Evolutionary conservation across 2,329 filamentous ascomycete genomes (phyloP).

Genomic region (Moelleriella libera): DNA sequence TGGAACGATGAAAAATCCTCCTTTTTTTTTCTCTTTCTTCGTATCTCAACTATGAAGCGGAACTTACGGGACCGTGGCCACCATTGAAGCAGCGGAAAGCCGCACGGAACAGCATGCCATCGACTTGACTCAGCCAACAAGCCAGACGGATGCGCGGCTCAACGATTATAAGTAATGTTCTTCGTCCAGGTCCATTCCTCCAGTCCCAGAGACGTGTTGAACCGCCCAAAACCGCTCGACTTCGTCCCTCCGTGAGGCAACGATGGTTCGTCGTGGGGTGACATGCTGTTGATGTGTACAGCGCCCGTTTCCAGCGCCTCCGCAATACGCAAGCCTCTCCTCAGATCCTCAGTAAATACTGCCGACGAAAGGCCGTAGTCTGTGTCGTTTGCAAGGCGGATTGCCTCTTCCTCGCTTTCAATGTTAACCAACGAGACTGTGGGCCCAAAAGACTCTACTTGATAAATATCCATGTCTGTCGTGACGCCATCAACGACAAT

Average conservation of each 20-base stretch:
- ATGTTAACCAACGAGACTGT: slow-evolving; percentile 54
- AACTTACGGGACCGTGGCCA: no score
- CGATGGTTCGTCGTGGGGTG: slow-evolving; percentile 47
- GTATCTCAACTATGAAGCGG: no score
- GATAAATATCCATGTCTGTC: slow-evolving; percentile 57
- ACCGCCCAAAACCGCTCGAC: slow-evolving; percentile 48
- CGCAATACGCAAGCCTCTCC: slow-evolving; percentile 43
- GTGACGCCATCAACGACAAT: slow-evolving; percentile 52
- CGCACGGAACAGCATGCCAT: not conserved
- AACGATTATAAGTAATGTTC: slow-evolving; percentile 42
- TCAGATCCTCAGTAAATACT: slow-evolving; percentile 59
- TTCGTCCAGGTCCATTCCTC: slow-evolving; percentile 51
- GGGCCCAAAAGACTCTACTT: slow-evolving; percentile 66
- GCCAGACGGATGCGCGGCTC: not conserved
- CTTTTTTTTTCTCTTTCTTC: no score
- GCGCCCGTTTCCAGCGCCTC: slow-evolving; percentile 51
- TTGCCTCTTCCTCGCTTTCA: slow-evolving; percentile 55
- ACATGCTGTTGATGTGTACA: slow-evolving; percentile 54
- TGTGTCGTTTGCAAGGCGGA: slow-evolving; percentile 65
- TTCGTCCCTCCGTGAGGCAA: slow-evolving; percentile 56
- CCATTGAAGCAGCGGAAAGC: no score
- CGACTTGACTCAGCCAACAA: not conserved
- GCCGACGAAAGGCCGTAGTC: slow-evolving; percentile 62
- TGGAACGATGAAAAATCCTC: no score
- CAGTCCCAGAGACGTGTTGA: slow-evolving; percentile 37